Base-by-base conservation (phyloP, 768 basidiomycete genomes). In the Trametes sanguinea region DNA sequence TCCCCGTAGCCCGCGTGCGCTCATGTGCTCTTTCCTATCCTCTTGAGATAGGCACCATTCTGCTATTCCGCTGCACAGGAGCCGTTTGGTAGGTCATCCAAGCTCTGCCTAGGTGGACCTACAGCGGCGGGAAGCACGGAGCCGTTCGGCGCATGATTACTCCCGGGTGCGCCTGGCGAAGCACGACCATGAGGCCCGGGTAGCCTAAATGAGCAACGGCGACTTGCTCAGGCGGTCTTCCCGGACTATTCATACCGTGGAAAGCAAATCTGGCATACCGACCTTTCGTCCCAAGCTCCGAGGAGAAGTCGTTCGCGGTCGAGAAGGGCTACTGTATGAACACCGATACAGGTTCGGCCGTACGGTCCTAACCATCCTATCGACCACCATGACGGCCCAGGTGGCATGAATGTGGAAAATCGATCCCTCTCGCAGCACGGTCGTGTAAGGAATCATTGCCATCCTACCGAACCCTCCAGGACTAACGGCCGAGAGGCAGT, bases 81-180 rank as follows among this genome's bases (percentile, higher is more conserved):
- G 40, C 57, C 33, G 35, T 57, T 51, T 5, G 50, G 48, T 32
- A 39, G 48, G 35, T 52, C 51, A 52, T 37, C 37, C 54, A 62
- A 57, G 54, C 54, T 62, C 51, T 43, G 43, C 22, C 32, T 8
- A 27, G 17, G 52, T 58, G 62, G 62, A 63, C 62, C 62, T 63
- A 63, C 57, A 63, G 62, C 62, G 62, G 62, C 62, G 52, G 46
- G 62, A 63, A 63, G 62, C 45, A 48, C 62, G 62, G 62, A 44
- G 44, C 61, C 56, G 56, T 55, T 53, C 61, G 61, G 61, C 61
- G 56, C 56, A 57, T 39, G 27, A 37, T n/a, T 17, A 55, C 61
- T 55, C 29, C 44, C 51, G 55, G 57, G 57, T 51, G 29, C 44
- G 27, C 37, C 17, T 33, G 39, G 33, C 17, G 61, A 57, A 57